Percentiles rank a stretch among this genome's conserved stretches.
These are phyloP conservation scores for Kregervanrija delftensis DNA, from an alignment of 805 yeast species.

Conservation along the genomic window DNA sequence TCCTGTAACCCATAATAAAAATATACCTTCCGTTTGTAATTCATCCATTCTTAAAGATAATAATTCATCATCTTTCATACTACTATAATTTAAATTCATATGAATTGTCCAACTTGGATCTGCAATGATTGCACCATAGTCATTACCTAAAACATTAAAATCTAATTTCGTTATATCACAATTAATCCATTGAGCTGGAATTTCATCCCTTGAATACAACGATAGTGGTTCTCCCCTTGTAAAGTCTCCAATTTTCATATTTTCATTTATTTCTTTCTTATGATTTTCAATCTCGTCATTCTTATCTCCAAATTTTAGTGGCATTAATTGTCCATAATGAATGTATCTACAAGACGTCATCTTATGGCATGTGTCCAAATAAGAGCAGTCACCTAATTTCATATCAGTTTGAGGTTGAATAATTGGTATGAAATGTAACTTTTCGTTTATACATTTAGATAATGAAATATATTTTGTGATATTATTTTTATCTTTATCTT, in stretches of 20 bases:
- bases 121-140: slow-evolving; percentile 73
- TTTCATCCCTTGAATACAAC: slow-evolving; percentile 16
- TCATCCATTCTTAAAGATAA: slow-evolving; percentile 55
- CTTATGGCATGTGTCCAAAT: slow-evolving; percentile 89
- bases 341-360: slow-evolving; percentile 71
- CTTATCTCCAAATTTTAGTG: slow-evolving; percentile 18
- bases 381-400: slow-evolving; percentile 83
- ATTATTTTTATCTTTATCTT: slow-evolving; percentile 2
- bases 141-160: slow-evolving; percentile 61
- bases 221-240: slow-evolving; percentile 41
- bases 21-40: slow-evolving; percentile 77
- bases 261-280: slow-evolving; percentile 11
- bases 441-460: slow-evolving; percentile 27
- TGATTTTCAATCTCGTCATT: slow-evolving; percentile 2
- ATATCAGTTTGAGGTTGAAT: slow-evolving; percentile 58
- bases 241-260: slow-evolving; percentile 30
- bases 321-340: slow-evolving; percentile 59
- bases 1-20: slow-evolving; percentile 92
- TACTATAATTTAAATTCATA: slow-evolving; percentile 72
- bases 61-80: slow-evolving; percentile 72
- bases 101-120: slow-evolving; percentile 98
- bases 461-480: slow-evolving; percentile 12
- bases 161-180: slow-evolving; percentile 78
- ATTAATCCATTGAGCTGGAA: slow-evolving; percentile 74
- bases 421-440: slow-evolving; percentile 50